Evolutionary conservation across 768 basidiomycete species (phyloP).

Genomic region (Hirschioporus abietinus): DNA sequence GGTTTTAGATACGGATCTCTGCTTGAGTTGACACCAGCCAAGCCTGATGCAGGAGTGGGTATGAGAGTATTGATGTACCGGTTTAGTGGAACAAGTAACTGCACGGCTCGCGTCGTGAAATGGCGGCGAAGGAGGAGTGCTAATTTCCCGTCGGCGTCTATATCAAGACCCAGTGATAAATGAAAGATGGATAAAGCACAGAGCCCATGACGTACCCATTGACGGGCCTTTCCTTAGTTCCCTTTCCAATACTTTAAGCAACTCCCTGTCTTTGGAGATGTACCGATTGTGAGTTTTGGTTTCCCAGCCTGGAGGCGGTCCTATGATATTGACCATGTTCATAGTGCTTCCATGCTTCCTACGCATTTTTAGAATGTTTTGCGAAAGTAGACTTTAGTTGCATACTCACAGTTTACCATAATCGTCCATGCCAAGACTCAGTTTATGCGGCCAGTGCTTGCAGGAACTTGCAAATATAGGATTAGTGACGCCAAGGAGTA

Average conservation of each 20-base stretch:
- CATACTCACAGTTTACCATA: slow-evolving; percentile 2
- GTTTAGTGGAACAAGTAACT: slow-evolving; percentile 82
- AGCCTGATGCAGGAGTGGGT: slow-evolving; percentile 57
- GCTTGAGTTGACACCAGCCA: slow-evolving; percentile 24
- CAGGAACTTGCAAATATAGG: slow-evolving; percentile 79
- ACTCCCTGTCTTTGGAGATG: slow-evolving; percentile 73
- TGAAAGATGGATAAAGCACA: slow-evolving; percentile 9
- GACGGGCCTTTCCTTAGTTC: slow-evolving; percentile 45
- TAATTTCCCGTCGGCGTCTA: slow-evolving; percentile 30
- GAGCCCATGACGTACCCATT: slow-evolving; percentile 40
- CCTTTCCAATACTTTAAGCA: slow-evolving; percentile 70
- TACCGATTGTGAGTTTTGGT: slow-evolving; percentile 76
- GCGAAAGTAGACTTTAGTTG: slow-evolving; percentile 13
- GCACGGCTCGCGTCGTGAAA: slow-evolving; percentile 80
- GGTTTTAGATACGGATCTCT: slow-evolving; percentile 41
- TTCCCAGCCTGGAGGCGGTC: slow-evolving; percentile 69
- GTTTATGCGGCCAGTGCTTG: slow-evolving; percentile 79
- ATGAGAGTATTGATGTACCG: slow-evolving; percentile 88
- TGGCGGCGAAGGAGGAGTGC: slow-evolving; percentile 71
- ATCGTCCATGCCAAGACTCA: slow-evolving; percentile 55
- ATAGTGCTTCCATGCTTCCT: slow-evolving; percentile 7
- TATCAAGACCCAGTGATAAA: slow-evolving; percentile 35
- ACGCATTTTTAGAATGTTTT: slow-evolving; percentile 8
- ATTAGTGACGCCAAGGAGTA: slow-evolving; percentile 83
- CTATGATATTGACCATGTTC: slow-evolving; percentile 23